Evolutionary conservation across 2,329 filamentous ascomycete genomes (phyloP).

Genomic region (Epichloe gansuensis): DNA sequence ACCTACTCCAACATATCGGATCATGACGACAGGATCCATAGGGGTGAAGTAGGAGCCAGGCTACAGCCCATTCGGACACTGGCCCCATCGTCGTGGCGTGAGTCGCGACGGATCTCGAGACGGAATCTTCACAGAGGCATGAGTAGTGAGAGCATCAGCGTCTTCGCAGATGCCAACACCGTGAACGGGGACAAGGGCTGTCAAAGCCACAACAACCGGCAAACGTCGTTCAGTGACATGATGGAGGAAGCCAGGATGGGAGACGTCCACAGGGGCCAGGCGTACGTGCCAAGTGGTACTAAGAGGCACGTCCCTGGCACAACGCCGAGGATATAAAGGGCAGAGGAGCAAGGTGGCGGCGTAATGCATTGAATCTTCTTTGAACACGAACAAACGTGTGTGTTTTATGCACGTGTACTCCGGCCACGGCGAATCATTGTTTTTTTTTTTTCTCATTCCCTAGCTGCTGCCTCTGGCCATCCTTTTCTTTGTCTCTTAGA

Average conservation of each 20-base stretch:
- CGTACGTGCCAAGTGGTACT: conserved; percentile 17
- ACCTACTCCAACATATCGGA: conserved; percentile 12
- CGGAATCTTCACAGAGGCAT: conserved; percentile 27
- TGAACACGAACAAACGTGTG: too few relatives aligned
- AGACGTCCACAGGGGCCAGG: conserved; percentile 26
- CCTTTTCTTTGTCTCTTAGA: too few relatives aligned
- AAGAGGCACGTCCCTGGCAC: conserved; percentile 20
- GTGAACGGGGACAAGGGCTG: conserved; percentile 11
- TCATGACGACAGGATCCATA: conserved; percentile 15
- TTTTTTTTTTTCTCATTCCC: too few relatives aligned
- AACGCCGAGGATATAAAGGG: conserved; percentile 17
- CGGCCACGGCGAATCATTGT: too few relatives aligned
- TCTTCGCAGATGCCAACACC: conserved; percentile 37
- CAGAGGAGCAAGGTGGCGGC: not conserved
- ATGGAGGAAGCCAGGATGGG: conserved; percentile 35
- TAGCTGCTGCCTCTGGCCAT: too few relatives aligned
- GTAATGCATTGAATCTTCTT: not conserved
- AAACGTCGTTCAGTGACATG: conserved; percentile 41
- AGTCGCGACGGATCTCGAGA: conserved; percentile 16
- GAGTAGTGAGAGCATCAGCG: conserved; percentile 37
- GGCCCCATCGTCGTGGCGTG: conserved; percentile 16
- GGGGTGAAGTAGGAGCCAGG: conserved; percentile 15
- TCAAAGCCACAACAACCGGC: conserved; percentile 16
- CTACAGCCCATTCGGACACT: conserved; percentile 27
- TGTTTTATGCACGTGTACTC: too few relatives aligned